These are phyloP conservation scores for Aegilops bicornis DNA, from an alignment of 176 grass and related monocot genomes.

Conservation along the genomic window DNA sequence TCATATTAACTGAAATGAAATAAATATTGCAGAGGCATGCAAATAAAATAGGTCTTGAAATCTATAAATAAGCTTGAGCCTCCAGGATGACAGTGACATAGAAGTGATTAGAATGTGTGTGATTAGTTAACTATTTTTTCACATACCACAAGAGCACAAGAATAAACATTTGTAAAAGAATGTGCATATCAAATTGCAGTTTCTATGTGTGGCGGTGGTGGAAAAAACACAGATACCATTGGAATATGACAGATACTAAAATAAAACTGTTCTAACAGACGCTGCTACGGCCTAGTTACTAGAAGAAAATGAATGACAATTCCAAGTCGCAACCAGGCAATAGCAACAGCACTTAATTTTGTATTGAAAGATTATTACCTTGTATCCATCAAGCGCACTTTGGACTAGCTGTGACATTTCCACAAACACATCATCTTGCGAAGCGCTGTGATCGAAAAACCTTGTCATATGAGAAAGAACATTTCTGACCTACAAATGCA, in stretches of 20 bases:
- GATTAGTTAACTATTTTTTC: background rate
- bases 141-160: background rate
- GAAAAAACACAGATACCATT: background rate
- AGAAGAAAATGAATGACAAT: background rate
- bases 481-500: conserved; percentile 58
- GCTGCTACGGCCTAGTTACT: background rate
- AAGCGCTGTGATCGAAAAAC: conserved; percentile 80
- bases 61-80: background rate
- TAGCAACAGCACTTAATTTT: background rate
- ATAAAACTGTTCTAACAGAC: background rate
- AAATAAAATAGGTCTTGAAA: background rate
- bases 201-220: background rate
- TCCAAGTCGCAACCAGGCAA: background rate
- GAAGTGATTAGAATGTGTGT: background rate
- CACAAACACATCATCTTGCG: conserved; percentile 88
- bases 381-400: conserved; percentile 96
- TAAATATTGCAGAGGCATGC: background rate
- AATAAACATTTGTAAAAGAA: background rate
- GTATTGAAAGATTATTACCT: conserved; percentile 44
- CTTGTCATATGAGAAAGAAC: conserved; percentile 91
- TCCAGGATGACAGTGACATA: background rate
- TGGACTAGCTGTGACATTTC: conserved; percentile 96
- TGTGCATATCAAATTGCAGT: background rate
- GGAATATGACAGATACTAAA: background rate
- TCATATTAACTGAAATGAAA: background rate